Percentiles rank a stretch among this genome's conserved stretches.
Evolutionary conservation across 768 basidiomycete species (phyloP).

Genomic region (Lanmaoa rubissima): DNA sequence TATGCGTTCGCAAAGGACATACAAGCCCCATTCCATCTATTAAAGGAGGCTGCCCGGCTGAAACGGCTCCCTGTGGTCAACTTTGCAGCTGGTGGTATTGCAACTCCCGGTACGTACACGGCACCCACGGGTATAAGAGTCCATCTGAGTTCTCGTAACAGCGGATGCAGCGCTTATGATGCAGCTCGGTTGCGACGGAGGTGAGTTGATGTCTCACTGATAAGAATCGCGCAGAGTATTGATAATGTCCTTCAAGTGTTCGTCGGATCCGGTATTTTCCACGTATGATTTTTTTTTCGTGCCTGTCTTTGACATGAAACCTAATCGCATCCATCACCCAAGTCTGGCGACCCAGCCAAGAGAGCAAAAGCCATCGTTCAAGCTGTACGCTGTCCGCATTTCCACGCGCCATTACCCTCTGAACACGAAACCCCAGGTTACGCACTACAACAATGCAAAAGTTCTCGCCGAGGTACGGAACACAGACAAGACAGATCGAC

Average conservation of each 20-base stretch:
- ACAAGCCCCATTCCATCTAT: slow-evolving; percentile 88
- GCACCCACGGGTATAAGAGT: not conserved
- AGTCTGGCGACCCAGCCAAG: slow-evolving; percentile 93
- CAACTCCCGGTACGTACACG: slow-evolving; percentile 70
- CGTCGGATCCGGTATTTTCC: slow-evolving; percentile 97
- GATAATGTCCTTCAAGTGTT: slow-evolving; percentile 59
- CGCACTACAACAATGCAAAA: slow-evolving; percentile 94
- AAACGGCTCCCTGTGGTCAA: slow-evolving; percentile 94
- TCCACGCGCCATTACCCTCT: not conserved
- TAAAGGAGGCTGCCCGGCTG: slow-evolving; percentile 93
- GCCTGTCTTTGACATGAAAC: not conserved
- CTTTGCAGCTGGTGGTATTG: slow-evolving; percentile 94
- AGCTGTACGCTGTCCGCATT: slow-evolving; percentile 54
- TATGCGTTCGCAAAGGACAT: slow-evolving; percentile 92
- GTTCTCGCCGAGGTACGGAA: slow-evolving; percentile 76
- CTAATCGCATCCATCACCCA: slow-evolving; percentile 6
- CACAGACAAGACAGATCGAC: not conserved
- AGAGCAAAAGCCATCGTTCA: slow-evolving; percentile 95
- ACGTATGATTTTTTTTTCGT: slow-evolving; percentile 47
- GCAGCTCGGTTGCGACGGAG: slow-evolving; percentile 96
- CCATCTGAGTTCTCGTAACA: slow-evolving; percentile 21
- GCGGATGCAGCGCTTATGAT: slow-evolving; percentile 99
- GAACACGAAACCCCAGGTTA: slow-evolving; percentile 50
- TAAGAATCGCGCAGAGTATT: not conserved
- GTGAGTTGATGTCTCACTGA: slow-evolving; percentile 42